These are phyloP conservation scores for Boletus huronensis DNA, from an alignment of 768 basidiomycete species.

Conservation along the genomic window DNA sequence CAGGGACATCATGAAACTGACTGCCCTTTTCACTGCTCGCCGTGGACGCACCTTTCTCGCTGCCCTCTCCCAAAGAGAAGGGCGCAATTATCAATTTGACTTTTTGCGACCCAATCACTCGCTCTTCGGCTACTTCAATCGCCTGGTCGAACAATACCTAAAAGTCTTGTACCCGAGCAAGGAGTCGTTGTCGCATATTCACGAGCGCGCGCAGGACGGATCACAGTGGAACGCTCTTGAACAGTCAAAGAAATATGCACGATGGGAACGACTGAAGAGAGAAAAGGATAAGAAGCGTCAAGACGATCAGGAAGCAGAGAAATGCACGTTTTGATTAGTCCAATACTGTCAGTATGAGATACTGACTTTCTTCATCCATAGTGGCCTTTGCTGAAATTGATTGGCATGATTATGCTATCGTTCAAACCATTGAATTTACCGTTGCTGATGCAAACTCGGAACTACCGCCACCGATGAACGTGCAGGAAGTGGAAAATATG, in stretches of 20 bases:
- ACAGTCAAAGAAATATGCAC: constrained; percentile 70
- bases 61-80: constrained; percentile 81
- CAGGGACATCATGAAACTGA: constrained; percentile 94
- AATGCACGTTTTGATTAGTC: constrained; percentile 49
- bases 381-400: constrained; percentile 97
- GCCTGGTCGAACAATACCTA: constrained; percentile 93
- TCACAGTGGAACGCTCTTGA: constrained; percentile 79
- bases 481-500: constrained; percentile 94
- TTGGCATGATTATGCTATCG: constrained; percentile 99
- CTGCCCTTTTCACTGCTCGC: constrained; percentile 92
- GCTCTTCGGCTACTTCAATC: constrained; percentile 94
- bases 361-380: constrained; percentile 26
- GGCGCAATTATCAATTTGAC: constrained; percentile 96
- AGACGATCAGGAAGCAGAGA: constrained; percentile 91
- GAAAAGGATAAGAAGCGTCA: constrained; percentile 83
- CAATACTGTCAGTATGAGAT: not conserved
- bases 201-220: constrained; percentile 58
- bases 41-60: constrained; percentile 85
- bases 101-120: constrained; percentile 95
- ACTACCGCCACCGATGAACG: constrained; percentile 93
- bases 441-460: constrained; percentile 86
- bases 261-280: constrained; percentile 82
- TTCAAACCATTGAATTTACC: constrained; percentile 97
- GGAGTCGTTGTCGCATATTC: constrained; percentile 71
- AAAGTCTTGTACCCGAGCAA: constrained; percentile 83